phyloP scores from a whole-genome alignment of 148 eudicot genomes.

The Rhododendron griersonianum region DNA sequence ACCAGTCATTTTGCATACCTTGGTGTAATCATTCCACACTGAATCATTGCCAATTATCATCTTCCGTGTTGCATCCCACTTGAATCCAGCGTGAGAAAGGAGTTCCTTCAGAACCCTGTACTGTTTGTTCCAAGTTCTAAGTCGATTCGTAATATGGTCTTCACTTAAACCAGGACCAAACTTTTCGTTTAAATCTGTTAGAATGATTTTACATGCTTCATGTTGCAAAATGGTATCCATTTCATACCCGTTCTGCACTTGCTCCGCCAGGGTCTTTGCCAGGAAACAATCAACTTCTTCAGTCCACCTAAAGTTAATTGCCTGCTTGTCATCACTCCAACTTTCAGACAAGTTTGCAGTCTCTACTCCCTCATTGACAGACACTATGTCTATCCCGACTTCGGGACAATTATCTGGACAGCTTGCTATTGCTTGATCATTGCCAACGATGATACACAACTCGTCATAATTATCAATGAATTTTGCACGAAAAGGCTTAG shows the following conservation, averaged over 20 bases:
- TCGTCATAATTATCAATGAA: constrained; percentile 10
- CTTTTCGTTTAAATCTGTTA: not conserved
- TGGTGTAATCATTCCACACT: constrained; percentile 5
- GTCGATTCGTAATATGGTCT: constrained; percentile 9
- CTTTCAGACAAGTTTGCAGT: not conserved
- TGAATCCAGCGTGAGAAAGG: constrained; percentile 8
- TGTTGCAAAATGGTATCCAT: constrained; percentile 3
- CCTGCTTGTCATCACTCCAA: constrained; percentile 8
- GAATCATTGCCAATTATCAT: constrained; percentile 9
- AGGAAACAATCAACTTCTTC: constrained; percentile 12
- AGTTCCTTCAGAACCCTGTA: constrained; percentile 8
- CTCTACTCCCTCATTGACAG: not conserved
- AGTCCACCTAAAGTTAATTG: constrained; percentile 8
- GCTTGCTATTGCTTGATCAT: constrained; percentile 6
- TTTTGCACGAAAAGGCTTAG: constrained; percentile 8
- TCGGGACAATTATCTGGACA: not conserved
- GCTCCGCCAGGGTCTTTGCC: constrained; percentile 2
- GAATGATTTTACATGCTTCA: not conserved
- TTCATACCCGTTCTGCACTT: constrained; percentile 8
- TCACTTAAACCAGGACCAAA: constrained; percentile 8
- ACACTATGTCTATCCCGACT: not conserved
- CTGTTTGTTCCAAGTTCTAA: constrained; percentile 11
- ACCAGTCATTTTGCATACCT: not conserved
- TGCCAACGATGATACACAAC: constrained; percentile 13
- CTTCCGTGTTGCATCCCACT: constrained; percentile 12